Conservation (phyloP, 202 grass and related monocot genomes). For the Hordeum pubiflorum region DNA sequence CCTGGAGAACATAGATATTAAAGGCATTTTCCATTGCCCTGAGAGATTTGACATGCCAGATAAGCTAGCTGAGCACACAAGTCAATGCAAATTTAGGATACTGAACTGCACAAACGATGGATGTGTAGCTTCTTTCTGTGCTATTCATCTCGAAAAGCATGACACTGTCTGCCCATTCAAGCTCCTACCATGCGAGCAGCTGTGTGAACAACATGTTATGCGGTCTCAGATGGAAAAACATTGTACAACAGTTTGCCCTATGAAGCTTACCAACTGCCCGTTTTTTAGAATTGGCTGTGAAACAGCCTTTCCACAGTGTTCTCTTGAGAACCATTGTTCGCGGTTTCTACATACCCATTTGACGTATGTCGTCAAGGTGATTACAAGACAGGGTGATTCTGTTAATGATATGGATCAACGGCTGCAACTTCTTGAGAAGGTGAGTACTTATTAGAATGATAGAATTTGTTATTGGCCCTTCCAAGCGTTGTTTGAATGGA, state of each 20-base stretch:
- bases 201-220: slow-evolving; percentile 51
- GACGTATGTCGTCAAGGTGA: slow-evolving; percentile 50
- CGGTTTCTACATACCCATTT: slow-evolving; percentile 56
- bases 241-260: slow-evolving; percentile 55
- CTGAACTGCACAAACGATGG: slow-evolving; percentile 58
- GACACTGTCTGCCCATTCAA: slow-evolving; percentile 65
- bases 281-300: slow-evolving; percentile 78
- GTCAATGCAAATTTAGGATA: slow-evolving; percentile 43
- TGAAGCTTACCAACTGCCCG: slow-evolving; percentile 80
- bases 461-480: not conserved
- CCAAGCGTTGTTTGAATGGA: slow-evolving; percentile 1
- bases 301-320: slow-evolving; percentile 54
- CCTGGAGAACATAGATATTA: slow-evolving; percentile 48
- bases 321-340: slow-evolving; percentile 62
- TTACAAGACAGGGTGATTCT: slow-evolving; percentile 43
- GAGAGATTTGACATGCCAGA: slow-evolving; percentile 34
- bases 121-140: slow-evolving; percentile 53
- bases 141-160: slow-evolving; percentile 49
- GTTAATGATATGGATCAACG: slow-evolving; percentile 62
- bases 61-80: slow-evolving; percentile 40
- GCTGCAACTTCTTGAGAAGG: slow-evolving; percentile 79
- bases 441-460: slow-evolving; percentile 29
- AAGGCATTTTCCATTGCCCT: slow-evolving; percentile 44
- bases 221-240: slow-evolving; percentile 68
- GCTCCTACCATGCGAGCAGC: slow-evolving; percentile 50